A percentile compares a stretch with the other conserved stretches of the same genome.
phyloP scores from a whole-genome alignment of 2,329 filamentous ascomycete genomes.

The Fonsecaea monophora region DNA sequence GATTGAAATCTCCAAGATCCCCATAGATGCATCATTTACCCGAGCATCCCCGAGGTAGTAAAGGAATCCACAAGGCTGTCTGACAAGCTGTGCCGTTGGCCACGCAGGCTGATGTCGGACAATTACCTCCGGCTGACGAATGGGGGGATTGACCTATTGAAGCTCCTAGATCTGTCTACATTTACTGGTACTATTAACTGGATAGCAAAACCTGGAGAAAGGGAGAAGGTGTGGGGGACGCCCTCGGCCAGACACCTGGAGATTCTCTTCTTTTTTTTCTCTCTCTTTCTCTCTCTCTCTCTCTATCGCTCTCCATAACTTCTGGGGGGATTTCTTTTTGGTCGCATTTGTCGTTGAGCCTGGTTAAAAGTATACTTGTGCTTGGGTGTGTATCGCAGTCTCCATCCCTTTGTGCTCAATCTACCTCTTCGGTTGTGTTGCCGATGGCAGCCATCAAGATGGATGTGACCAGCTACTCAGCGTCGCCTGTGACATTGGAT shows the following conservation, averaged over 20 bases:
- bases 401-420: neutral
- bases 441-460: neutral
- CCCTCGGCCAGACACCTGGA: constrained; percentile 3
- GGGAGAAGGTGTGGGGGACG: neutral
- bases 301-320: neutral
- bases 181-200: neutral
- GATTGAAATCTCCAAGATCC: neutral
- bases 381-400: neutral
- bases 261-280: neutral
- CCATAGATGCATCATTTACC: neutral
- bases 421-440: neutral
- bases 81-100: too few species aligned
- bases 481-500: neutral
- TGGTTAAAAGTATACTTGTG: neutral
- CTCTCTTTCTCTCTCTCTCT: too few species aligned
- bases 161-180: neutral
- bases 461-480: neutral
- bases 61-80: neutral
- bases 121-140: neutral
- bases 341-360: neutral
- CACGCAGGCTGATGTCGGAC: neutral
- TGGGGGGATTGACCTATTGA: neutral
- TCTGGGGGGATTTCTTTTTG: neutral
- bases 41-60: neutral
- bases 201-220: neutral